These are phyloP conservation scores for Tephrocybe sp. DNA, from an alignment of 768 basidiomycete species.

Conservation along the genomic window DNA sequence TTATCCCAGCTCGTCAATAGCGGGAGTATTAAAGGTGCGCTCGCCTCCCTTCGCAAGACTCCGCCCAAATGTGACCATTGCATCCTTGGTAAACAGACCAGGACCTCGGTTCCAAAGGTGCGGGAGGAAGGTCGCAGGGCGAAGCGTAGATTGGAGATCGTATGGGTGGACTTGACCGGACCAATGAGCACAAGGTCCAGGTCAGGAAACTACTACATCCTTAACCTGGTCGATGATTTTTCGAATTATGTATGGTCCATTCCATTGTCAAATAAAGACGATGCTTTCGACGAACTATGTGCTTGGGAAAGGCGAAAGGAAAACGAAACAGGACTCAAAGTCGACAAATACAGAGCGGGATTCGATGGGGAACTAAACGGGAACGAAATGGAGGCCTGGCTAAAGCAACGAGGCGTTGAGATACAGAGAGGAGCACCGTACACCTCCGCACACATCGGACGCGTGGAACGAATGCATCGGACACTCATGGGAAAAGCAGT, in stretches of 20 bases:
- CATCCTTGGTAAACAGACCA: constrained; percentile 9
- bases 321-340: constrained; percentile 14
- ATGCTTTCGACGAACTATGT: constrained; percentile 20
- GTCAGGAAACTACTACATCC: not conserved
- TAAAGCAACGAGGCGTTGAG: constrained; percentile 5
- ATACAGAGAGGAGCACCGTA: constrained; percentile 20
- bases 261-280: constrained; percentile 26
- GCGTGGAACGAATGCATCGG: constrained; percentile 30
- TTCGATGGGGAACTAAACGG: constrained; percentile 25
- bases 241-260: constrained; percentile 20
- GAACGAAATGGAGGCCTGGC: constrained; percentile 13
- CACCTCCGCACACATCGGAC: constrained; percentile 32
- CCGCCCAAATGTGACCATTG: constrained; percentile 4
- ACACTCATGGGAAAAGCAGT: constrained; percentile 25
- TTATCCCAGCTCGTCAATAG: constrained; percentile 18
- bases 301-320: constrained; percentile 27
- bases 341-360: constrained; percentile 13
- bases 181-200: not conserved
- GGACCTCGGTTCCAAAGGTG: not conserved
- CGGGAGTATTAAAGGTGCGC: constrained; percentile 7
- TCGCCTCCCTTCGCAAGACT: not conserved
- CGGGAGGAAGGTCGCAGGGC: not conserved
- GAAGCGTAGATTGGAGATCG: constrained; percentile 1
- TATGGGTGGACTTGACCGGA: constrained; percentile 7
- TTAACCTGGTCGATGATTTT: not conserved